Evolutionary conservation across 345 rosid species (phyloP).

Genomic region (Carallia pectinifolia): DNA sequence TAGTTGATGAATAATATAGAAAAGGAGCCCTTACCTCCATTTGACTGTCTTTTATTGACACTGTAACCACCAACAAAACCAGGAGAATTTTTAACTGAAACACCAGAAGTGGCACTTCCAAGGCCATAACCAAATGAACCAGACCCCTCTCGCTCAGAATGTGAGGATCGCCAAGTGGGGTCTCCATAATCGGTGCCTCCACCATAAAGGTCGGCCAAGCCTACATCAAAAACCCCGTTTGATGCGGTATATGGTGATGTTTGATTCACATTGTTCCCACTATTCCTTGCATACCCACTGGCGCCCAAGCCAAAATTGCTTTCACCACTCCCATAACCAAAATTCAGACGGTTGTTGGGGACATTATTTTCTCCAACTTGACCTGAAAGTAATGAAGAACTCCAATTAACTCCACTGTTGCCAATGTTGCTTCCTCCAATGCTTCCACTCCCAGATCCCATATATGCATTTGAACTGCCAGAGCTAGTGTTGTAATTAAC

Average conservation of each 20-base stretch:
- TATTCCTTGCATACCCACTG: constrained; percentile 53
- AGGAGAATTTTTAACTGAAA: constrained; percentile 52
- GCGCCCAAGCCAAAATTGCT: constrained; percentile 44
- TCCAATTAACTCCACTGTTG: constrained; percentile 44
- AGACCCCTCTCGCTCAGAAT: constrained; percentile 46
- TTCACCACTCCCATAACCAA: constrained; percentile 55
- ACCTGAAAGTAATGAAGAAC: constrained; percentile 48
- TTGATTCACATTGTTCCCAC: constrained; percentile 37
- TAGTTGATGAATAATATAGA: constrained; percentile 3
- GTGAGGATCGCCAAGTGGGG: constrained; percentile 54
- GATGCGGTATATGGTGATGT: constrained; percentile 47
- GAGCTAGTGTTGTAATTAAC: constrained; percentile 44
- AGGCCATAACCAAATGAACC: constrained; percentile 51
- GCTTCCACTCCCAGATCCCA: constrained; percentile 51
- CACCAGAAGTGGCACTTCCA: constrained; percentile 45
- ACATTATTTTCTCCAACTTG: constrained; percentile 52
- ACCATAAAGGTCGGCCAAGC: constrained; percentile 46
- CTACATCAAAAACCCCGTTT: constrained; percentile 45
- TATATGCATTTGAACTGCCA: constrained; percentile 41
- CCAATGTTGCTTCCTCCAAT: constrained; percentile 51
- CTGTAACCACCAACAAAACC: constrained; percentile 67
- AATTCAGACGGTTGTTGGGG: constrained; percentile 40
- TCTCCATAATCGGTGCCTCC: constrained; percentile 57
- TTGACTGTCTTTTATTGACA: constrained; percentile 65
- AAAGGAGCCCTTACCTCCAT: constrained; percentile 50